phyloP scores from a whole-genome alignment of 257 asterid species.

The Henckelia pumila region DNA sequence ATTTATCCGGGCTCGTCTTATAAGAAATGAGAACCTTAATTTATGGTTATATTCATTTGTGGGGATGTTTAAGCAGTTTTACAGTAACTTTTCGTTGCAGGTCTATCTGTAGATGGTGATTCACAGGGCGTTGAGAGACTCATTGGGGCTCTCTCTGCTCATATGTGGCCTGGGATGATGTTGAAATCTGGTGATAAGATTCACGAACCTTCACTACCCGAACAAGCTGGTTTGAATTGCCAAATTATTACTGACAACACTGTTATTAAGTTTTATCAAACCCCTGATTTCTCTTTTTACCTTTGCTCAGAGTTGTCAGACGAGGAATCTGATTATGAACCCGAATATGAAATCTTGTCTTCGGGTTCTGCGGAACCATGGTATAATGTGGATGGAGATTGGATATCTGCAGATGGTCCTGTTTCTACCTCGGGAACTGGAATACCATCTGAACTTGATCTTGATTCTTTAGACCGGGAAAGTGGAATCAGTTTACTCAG shows the following conservation, averaged over 20 bases:
- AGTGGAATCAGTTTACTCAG: conserved; percentile 9
- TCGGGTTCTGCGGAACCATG: neutral
- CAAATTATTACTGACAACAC: neutral
- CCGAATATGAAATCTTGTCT: neutral
- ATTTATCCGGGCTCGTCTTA: too few relatives aligned
- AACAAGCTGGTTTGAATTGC: conserved; percentile 55
- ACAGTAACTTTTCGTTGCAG: conserved; percentile 24
- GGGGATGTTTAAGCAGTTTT: neutral
- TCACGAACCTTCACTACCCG: conserved; percentile 68
- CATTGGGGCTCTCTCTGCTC: conserved; percentile 87
- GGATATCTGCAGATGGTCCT: conserved; percentile 44
- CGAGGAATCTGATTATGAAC: neutral
- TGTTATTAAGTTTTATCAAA: neutral
- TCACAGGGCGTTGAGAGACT: conserved; percentile 91
- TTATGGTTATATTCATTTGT: neutral
- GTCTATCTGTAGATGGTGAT: conserved; percentile 67
- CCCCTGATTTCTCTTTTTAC: neutral
- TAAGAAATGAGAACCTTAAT: neutral
- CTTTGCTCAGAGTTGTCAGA: neutral
- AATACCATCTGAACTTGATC: conserved; percentile 20
- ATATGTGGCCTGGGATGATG: conserved; percentile 98
- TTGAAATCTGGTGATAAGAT: conserved; percentile 88
- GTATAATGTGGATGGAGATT: conserved; percentile 10
- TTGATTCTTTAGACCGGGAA: conserved; percentile 16
- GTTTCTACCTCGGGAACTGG: conserved; percentile 28